Evolutionary conservation across 768 basidiomycete genomes (phyloP), one percentile per base, ranked within the genome.

Genomic region (Lactarius sanguifluus): DNA sequence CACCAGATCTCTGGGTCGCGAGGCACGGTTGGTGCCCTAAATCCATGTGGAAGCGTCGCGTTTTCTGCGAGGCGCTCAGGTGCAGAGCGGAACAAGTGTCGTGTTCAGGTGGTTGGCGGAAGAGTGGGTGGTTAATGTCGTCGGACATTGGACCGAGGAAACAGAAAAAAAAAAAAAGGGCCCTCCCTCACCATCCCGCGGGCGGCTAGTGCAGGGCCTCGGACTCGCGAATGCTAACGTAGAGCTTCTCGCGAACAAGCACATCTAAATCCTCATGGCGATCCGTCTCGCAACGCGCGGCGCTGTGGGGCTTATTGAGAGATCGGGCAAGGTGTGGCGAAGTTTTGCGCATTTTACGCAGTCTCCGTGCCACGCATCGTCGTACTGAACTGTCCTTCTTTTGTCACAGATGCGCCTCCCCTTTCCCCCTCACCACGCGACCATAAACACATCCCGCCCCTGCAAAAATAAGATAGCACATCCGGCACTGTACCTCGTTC

Each of bases 31-130:
- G 0, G 87, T 88, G 2, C 91, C 90, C 43, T n/a, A 82, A 81
- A 7, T 40, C 92, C 94, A 74, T 95, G 94, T 3, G 92, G 93
- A 28, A 92, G 83, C 3, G 92, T 92, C 6, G 92, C 93, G 71
- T 94, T 91, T 66, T 90, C 93, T 94, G 74, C 15, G 13, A 57
- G 68, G 36, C 71, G 57, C 57, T 34, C 36, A 52, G 40, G 9
- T 23, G 23, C 12, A 13, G 45, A 64, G 40, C 8, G 62, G 40
- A 30, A 32, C 50, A 34, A 50, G 28, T 40, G 40, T 4, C 16
- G 18, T 28, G 7, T 16, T 59, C 57, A 41, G 6, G 23, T 50
- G 5, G 50, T 50, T 5, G 23, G 23, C 47, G 47, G 23, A 25
- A 50, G 50, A 5, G 9, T 25, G 50, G 50, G 15, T 13, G 25